These are phyloP conservation scores for Salisapilia sapeloensis DNA, from an alignment of 352 stramenopile species.

Conservation along the genomic window DNA sequence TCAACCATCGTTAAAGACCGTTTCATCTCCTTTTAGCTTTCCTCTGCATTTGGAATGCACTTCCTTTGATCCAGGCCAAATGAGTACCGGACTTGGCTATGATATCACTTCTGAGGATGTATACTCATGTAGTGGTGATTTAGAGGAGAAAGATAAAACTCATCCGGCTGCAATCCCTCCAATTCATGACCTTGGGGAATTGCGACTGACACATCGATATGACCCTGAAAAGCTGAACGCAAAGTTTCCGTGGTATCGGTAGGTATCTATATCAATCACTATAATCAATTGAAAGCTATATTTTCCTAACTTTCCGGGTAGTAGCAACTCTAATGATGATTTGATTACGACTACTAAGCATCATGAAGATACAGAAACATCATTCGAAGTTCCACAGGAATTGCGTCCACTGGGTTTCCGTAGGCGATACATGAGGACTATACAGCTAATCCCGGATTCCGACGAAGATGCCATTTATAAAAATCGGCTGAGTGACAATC, in stretches of 20 bases:
- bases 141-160: no score
- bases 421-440: constrained; percentile 32
- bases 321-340: constrained; percentile 47
- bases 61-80: no score
- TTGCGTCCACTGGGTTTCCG: constrained; percentile 25
- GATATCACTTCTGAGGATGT: no score
- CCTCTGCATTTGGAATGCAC: no score
- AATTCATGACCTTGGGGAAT: constrained; percentile 5
- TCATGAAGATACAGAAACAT: constrained; percentile 20
- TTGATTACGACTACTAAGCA: constrained; percentile 13
- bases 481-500: no score
- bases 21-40: no score
- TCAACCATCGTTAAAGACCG: no score
- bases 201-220: constrained; percentile 6
- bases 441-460: constrained; percentile 28
- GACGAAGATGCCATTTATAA: background rate
- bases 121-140: no score
- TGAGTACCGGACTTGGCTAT: no score
- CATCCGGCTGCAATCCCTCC: no score
- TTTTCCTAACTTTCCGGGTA: background rate
- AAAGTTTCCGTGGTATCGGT: constrained; percentile 59
- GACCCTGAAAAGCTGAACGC: constrained; percentile 6
- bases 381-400: constrained; percentile 31
- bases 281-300: background rate
- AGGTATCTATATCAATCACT: constrained; percentile 5